Evolutionary conservation across 495 filamentous ascomycete genomes (phyloP).

Genomic region (Daldinia loculata): DNA sequence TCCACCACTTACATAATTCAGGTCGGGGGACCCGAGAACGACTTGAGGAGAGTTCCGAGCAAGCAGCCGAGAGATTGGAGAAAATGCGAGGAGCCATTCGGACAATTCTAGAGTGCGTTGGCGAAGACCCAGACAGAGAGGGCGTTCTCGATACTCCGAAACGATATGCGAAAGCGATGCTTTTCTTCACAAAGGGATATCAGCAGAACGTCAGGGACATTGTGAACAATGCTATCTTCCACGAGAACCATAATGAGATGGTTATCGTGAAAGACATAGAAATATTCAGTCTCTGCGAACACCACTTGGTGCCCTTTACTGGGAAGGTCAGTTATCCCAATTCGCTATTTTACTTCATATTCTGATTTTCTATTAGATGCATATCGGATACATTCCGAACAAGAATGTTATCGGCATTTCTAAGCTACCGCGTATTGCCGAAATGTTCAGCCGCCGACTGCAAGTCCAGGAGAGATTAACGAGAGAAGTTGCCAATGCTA

Average conservation of each 20-base stretch:
- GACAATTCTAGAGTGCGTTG: slow-evolving; percentile 94
- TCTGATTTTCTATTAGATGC: slow-evolving; percentile 70
- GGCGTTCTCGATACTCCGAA: slow-evolving; percentile 87
- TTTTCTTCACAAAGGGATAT: slow-evolving; percentile 99
- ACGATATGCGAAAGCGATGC: slow-evolving; percentile 94
- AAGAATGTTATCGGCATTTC: slow-evolving; percentile 90
- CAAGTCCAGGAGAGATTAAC: slow-evolving; percentile 97
- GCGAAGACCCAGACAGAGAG: slow-evolving; percentile 93
- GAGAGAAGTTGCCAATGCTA: slow-evolving; percentile 93
- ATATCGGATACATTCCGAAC: slow-evolving; percentile 96
- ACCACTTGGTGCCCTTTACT: slow-evolving; percentile 95
- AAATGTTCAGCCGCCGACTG: slow-evolving; percentile 93
- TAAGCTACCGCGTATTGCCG: slow-evolving; percentile 92
- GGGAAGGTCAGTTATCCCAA: slow-evolving; percentile 72
- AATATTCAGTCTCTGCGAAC: slow-evolving; percentile 94
- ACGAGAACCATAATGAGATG: slow-evolving; percentile 95
- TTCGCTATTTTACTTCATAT: neutral
- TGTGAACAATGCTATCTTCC: slow-evolving; percentile 94
- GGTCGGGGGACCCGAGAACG: slow-evolving; percentile 82
- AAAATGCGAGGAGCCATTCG: slow-evolving; percentile 86
- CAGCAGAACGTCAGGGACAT: slow-evolving; percentile 94
- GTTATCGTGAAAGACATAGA: slow-evolving; percentile 99
- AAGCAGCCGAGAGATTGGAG: slow-evolving; percentile 73
- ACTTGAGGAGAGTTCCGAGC: slow-evolving; percentile 77
- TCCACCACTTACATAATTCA: slow-evolving; percentile 45